These are phyloP conservation scores for Gonapodya prolifera DNA, from an alignment of 192 early-diverging fungal genomes.

Conservation along the genomic window DNA sequence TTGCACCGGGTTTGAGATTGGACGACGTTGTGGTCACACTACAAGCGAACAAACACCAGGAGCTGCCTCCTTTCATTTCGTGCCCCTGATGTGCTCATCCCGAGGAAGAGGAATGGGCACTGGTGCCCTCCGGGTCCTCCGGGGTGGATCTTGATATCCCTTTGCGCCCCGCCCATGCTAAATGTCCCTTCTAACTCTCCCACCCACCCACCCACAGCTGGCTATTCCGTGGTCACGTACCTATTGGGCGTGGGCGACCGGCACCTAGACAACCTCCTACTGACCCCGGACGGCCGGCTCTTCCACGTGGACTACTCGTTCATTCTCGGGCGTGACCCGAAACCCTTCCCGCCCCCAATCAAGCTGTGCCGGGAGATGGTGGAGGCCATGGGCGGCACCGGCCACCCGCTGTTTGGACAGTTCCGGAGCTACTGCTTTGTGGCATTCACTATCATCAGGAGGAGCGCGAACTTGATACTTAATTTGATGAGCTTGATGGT, in stretches of 20 bases:
- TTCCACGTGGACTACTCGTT: constrained; percentile 99
- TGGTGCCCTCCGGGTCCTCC: too few relatives aligned
- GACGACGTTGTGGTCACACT: too few relatives aligned
- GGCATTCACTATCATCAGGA: constrained; percentile 85
- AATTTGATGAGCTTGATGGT: constrained; percentile 98
- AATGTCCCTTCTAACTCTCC: not conserved
- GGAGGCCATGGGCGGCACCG: constrained; percentile 94
- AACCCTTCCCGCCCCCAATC: constrained; percentile 99
- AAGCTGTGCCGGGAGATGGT: constrained; percentile 99
- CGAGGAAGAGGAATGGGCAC: too few relatives aligned
- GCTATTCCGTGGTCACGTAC: constrained; percentile 98
- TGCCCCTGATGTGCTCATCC: too few relatives aligned
- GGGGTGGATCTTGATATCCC: too few relatives aligned
- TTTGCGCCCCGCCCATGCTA: too few relatives aligned
- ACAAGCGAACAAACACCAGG: too few relatives aligned
- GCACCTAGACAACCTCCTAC: constrained; percentile 89
- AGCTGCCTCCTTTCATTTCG: too few relatives aligned
- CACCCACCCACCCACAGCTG: constrained; percentile 36
- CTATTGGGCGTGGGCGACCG: constrained; percentile 95
- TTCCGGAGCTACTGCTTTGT: constrained; percentile 91
- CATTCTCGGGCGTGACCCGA: constrained; percentile 96
- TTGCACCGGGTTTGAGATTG: too few relatives aligned
- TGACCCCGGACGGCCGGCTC: constrained; percentile 74
- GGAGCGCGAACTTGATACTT: constrained; percentile 88
- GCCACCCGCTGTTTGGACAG: constrained; percentile 73